Evolutionary conservation across 176 grass and related monocot species (phyloP).

Genomic region (Aechmea fasciata): DNA sequence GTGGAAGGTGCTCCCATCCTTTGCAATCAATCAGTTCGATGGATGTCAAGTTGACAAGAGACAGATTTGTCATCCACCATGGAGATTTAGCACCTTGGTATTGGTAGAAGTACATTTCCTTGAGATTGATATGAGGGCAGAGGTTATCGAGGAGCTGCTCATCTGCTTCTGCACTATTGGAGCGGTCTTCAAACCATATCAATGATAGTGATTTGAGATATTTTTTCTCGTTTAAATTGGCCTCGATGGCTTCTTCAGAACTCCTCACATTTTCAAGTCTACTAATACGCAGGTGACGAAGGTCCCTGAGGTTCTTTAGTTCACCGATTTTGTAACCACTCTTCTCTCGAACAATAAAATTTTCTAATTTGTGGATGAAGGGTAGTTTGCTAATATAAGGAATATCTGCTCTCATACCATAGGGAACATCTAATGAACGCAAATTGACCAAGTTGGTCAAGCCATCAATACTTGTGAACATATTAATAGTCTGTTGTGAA

Average conservation of each 20-base stretch:
- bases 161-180: not conserved
- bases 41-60: not conserved
- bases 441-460: not conserved
- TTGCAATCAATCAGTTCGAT: constrained; percentile 6
- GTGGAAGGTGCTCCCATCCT: constrained; percentile 1
- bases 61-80: constrained; percentile 3
- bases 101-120: not conserved
- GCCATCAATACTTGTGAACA: not conserved
- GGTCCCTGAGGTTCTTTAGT: constrained; percentile 9
- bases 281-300: constrained; percentile 9
- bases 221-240: constrained; percentile 5
- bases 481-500: too few species aligned
- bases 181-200: not conserved
- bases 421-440: constrained; percentile 6
- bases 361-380: constrained; percentile 19
- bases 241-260: not conserved
- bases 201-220: constrained; percentile 1
- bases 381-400: constrained; percentile 5
- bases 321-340: constrained; percentile 9
- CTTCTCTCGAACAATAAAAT: not conserved
- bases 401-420: not conserved
- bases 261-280: constrained; percentile 10
- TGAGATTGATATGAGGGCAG: not conserved
- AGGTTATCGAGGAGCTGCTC: constrained; percentile 6
- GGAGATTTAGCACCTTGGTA: constrained; percentile 2